Evolutionary conservation across 768 basidiomycete species (phyloP).

Genomic region (Trametes meyenii): DNA sequence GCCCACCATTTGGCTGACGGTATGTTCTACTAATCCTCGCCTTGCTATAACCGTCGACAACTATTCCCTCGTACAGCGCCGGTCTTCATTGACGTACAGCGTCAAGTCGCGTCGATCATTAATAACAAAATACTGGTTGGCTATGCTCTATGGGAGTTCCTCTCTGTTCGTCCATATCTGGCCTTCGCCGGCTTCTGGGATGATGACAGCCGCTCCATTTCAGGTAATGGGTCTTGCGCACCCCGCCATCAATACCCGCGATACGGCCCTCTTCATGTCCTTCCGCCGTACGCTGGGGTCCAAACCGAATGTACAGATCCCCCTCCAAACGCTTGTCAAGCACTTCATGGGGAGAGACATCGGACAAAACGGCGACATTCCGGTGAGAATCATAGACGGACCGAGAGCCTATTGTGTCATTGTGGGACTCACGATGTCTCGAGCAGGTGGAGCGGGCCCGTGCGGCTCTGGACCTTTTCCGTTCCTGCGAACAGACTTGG

Average conservation of each 20-base stretch:
- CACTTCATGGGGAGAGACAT: constrained; percentile 49
- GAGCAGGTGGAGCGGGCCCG: constrained; percentile 49
- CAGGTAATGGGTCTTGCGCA: constrained; percentile 57
- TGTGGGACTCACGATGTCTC: constrained; percentile 14
- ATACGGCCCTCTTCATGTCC: constrained; percentile 55
- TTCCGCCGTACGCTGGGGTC: constrained; percentile 47
- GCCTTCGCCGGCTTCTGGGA: not conserved
- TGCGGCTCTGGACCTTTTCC: constrained; percentile 55
- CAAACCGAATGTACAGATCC: constrained; percentile 36
- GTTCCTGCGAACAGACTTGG: constrained; percentile 52
- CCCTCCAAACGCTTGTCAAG: constrained; percentile 45
- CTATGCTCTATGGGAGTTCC: constrained; percentile 55
- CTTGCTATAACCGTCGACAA: not conserved
- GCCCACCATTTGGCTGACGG: constrained; percentile 44
- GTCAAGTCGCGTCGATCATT: constrained; percentile 45
- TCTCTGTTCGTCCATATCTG: constrained; percentile 45
- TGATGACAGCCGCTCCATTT: constrained; percentile 7
- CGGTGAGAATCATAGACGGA: constrained; percentile 39
- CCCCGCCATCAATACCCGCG: constrained; percentile 55
- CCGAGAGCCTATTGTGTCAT: not conserved
- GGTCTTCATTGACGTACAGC: constrained; percentile 50
- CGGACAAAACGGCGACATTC: constrained; percentile 40
- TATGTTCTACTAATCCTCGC: constrained; percentile 22
- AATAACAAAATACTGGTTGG: constrained; percentile 55
- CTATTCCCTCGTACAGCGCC: constrained; percentile 41